Evolutionary conservation across 2,329 filamentous ascomycete genomes (phyloP).

Genomic region (Fusarium anthophilum): DNA sequence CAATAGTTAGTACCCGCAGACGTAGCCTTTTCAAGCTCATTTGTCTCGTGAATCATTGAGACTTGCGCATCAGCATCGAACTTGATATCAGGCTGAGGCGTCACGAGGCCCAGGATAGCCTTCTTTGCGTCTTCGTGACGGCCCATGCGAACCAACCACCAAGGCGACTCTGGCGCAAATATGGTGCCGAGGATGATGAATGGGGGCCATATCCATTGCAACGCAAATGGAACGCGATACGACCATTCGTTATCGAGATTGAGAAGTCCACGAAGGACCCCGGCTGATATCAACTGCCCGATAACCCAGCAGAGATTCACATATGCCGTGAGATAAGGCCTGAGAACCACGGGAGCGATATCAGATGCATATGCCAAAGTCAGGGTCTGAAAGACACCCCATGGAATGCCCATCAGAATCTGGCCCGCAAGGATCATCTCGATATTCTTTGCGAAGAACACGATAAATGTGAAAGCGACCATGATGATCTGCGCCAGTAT

Average conservation of each 20-base stretch:
- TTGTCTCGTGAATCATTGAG: constrained; percentile 46
- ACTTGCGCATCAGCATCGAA: constrained; percentile 39
- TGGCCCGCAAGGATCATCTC: constrained; percentile 64
- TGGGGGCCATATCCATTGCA: constrained; percentile 60
- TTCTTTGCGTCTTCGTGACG: constrained; percentile 29
- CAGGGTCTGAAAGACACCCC: constrained; percentile 62
- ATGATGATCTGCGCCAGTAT: constrained; percentile 60
- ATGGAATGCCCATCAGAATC: constrained; percentile 66
- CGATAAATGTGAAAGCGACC: constrained; percentile 65
- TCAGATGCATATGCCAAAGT: constrained; percentile 71
- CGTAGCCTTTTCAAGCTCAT: constrained; percentile 55
- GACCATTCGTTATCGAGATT: constrained; percentile 53
- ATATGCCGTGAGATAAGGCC: constrained; percentile 59
- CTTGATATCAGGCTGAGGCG: constrained; percentile 19
- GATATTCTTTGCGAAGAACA: constrained; percentile 67
- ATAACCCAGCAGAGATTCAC: constrained; percentile 62
- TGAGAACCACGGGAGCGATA: constrained; percentile 68
- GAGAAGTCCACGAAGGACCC: constrained; percentile 54
- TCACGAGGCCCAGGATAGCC: constrained; percentile 39
- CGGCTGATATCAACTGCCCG: constrained; percentile 56
- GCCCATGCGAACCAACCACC: constrained; percentile 54
- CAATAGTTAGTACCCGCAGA: constrained; percentile 54
- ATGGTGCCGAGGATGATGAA: constrained; percentile 54
- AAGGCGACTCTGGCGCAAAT: constrained; percentile 59
- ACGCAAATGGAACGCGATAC: constrained; percentile 58